Percentiles rank a stretch among this genome's conserved stretches.
phyloP scores from a whole-genome alignment of 192 early-diverging fungal species.

The Coemansia biformis region DNA sequence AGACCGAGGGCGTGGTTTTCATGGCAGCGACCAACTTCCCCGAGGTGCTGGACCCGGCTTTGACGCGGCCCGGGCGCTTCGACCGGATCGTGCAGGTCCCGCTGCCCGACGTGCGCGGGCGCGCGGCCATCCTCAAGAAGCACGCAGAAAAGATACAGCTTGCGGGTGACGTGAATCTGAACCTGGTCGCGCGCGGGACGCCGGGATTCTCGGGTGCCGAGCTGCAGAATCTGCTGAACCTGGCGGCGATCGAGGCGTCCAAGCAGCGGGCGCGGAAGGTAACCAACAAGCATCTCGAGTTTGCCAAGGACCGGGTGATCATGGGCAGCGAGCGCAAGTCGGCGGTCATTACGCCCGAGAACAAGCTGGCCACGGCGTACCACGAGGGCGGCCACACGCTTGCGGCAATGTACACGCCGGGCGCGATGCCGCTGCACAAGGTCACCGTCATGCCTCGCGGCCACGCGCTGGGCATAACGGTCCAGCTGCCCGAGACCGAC shows the following conservation, averaged over 20 bases:
- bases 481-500: constrained; percentile 92
- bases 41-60: constrained; percentile 93
- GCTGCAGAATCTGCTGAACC: constrained; percentile 94
- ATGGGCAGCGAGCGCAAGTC: constrained; percentile 96
- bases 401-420: constrained; percentile 90
- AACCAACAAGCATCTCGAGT: constrained; percentile 81
- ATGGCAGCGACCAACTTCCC: constrained; percentile 99
- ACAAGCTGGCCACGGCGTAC: constrained; percentile 88
- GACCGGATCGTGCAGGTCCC: constrained; percentile 92
- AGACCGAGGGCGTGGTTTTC: constrained; percentile 92
- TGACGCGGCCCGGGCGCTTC: constrained; percentile 95
- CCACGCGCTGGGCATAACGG: constrained; percentile 67
- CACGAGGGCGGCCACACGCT: constrained; percentile 98
- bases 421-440: constrained; percentile 95
- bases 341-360: constrained; percentile 84
- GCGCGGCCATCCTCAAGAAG: constrained; percentile 85
- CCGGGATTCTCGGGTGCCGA: constrained; percentile 99
- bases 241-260: constrained; percentile 92
- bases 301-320: constrained; percentile 96
- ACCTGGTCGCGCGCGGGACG: constrained; percentile 88
- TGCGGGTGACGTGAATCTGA: constrained; percentile 68
- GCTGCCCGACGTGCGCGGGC: constrained; percentile 94
- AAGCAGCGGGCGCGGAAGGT: constrained; percentile 72
- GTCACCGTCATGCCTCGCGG: constrained; percentile 98
- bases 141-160: constrained; percentile 80